A percentile compares a stretch with the other conserved stretches of the same genome.
phyloP scores from a whole-genome alignment of 1,139 yeast genomes.

The Taphrina pruni region DNA sequence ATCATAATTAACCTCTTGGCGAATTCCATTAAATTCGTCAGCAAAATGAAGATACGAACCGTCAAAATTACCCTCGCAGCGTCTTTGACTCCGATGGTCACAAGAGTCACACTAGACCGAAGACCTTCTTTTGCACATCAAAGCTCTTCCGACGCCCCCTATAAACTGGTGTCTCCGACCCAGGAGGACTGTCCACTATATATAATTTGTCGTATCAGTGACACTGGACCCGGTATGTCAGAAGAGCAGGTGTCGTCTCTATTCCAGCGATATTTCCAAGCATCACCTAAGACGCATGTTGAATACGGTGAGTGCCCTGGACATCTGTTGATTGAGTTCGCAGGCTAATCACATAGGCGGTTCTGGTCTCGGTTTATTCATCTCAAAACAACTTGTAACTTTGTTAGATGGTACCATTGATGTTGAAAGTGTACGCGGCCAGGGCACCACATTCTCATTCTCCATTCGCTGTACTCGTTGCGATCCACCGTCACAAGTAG shows the following conservation, averaged over 20 bases:
- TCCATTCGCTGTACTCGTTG: slow-evolving; percentile 4
- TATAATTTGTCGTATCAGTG: slow-evolving; percentile 56
- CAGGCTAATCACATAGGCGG: slow-evolving; percentile 63
- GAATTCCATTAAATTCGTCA: slow-evolving; percentile 61
- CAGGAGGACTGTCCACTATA: slow-evolving; percentile 15
- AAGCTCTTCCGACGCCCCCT: slow-evolving; percentile 8
- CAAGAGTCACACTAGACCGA: slow-evolving; percentile 5
- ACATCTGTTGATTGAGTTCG: slow-evolving; percentile 57
- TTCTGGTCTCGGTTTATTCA: slow-evolving; percentile 61
- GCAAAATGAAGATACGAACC: slow-evolving; percentile 1
- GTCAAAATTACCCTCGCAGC: slow-evolving; percentile 19
- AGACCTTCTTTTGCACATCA: slow-evolving; percentile 13
- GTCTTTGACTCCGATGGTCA: slow-evolving; percentile 8
- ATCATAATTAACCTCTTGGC: slow-evolving; percentile 86
- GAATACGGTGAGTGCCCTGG: slow-evolving; percentile 14
- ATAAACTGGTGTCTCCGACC: background rate
- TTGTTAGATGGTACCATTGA: slow-evolving; percentile 35
- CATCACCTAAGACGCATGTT: slow-evolving; percentile 27
- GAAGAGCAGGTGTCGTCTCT: slow-evolving; percentile 52
- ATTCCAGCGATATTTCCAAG: slow-evolving; percentile 66
- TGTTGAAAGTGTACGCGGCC: slow-evolving; percentile 24
- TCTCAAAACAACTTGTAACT: slow-evolving; percentile 32
- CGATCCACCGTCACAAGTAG: slow-evolving; percentile 9
- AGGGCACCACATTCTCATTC: slow-evolving; percentile 33
- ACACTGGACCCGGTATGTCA: slow-evolving; percentile 68